phyloP scores from a whole-genome alignment of 495 filamentous ascomycete species.

The Letharia columbiana region DNA sequence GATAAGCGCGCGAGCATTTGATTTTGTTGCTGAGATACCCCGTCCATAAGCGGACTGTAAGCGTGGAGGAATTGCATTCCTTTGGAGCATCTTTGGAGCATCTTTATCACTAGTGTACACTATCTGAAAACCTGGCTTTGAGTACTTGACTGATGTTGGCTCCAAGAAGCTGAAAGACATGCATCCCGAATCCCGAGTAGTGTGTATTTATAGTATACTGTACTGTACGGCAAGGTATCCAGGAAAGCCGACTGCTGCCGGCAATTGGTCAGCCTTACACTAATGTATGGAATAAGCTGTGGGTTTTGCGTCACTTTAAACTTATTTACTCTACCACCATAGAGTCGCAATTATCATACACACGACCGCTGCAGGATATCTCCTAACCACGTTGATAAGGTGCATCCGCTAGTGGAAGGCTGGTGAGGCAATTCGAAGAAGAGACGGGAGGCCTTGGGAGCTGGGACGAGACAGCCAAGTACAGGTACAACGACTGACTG shows the following conservation, averaged over 20 bases:
- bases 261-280: not conserved
- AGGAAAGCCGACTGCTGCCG: not conserved
- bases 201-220: too few species aligned
- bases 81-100: not conserved
- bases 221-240: too few species aligned
- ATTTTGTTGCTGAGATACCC: conserved; percentile 14
- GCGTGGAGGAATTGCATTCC: not conserved
- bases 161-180: too few species aligned
- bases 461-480: conserved; percentile 2
- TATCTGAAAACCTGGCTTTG: not conserved
- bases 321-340: not conserved
- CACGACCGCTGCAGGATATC: not conserved
- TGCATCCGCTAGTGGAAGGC: not conserved
- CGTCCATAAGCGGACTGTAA: not conserved
- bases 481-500: not conserved
- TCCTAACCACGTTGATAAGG: not conserved
- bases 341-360: not conserved
- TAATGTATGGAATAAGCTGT: too few species aligned
- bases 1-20: not conserved
- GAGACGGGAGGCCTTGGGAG: not conserved
- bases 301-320: not conserved
- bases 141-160: not conserved
- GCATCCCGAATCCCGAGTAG: too few species aligned
- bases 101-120: not conserved
- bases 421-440: not conserved